A percentile compares a stretch with the other conserved stretches of the same genome.
Evolutionary conservation across 2,329 filamentous ascomycete species (phyloP).

Genomic region (Biscogniauxia mediterranea): DNA sequence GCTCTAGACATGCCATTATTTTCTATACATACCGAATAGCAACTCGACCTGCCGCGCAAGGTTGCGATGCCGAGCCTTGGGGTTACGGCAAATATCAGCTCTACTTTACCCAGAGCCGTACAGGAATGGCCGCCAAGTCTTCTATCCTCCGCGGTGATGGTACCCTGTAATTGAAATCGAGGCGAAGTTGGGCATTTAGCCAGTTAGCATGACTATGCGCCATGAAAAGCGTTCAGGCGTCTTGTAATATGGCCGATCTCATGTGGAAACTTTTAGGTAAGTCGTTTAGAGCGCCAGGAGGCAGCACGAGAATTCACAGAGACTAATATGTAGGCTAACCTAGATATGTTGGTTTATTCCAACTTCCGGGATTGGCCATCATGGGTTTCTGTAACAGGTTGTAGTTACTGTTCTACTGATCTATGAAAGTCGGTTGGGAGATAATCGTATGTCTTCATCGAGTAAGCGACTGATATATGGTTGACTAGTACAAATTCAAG

Average conservation of each 20-base stretch:
- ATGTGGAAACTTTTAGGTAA: neutral
- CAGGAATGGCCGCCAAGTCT: conserved; percentile 23
- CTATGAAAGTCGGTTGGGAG: no score
- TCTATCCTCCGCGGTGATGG: conserved; percentile 16
- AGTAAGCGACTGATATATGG: no score
- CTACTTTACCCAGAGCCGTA: conserved; percentile 25
- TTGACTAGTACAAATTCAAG: no score
- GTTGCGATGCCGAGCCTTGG: conserved; percentile 25
- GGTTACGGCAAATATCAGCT: conserved; percentile 27
- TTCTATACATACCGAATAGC: neutral
- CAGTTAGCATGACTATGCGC: conserved; percentile 17
- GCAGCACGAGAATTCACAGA: no score
- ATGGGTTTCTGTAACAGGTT: no score
- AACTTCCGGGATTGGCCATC: no score
- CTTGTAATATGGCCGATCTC: neutral
- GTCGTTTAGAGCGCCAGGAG: neutral
- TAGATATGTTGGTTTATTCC: no score
- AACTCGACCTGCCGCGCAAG: conserved; percentile 24
- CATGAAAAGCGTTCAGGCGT: neutral
- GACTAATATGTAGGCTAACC: no score
- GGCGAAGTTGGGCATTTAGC: conserved; percentile 25
- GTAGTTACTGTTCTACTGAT: no score
- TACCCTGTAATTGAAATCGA: conserved; percentile 13
- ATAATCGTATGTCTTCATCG: no score
- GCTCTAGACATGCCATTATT: neutral